Percentiles rank a stretch among this genome's conserved stretches.
These are phyloP conservation scores for Tylopilus plumbeoviolaceoides DNA, from an alignment of 768 basidiomycete genomes.

Conservation along the genomic window DNA sequence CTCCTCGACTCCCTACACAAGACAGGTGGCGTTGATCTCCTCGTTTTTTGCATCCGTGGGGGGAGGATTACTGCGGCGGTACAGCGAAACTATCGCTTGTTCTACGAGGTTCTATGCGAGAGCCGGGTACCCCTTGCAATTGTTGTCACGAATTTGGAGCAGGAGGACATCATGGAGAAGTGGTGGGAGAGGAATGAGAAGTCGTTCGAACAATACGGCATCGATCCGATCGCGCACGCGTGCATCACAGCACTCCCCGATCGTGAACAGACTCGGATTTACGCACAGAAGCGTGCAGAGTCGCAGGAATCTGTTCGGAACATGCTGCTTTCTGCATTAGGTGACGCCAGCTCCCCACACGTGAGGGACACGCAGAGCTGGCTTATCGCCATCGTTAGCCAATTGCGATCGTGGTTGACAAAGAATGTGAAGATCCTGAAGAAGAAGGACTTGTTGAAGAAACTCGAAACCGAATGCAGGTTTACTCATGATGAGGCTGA, in stretches of 20 bases:
- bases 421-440: background rate
- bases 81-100: background rate
- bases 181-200: background rate
- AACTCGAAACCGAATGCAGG: background rate
- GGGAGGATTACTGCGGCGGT: background rate
- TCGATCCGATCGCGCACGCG: background rate
- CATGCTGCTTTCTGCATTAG: background rate
- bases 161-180: background rate
- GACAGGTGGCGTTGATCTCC: conserved; percentile 1
- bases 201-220: background rate
- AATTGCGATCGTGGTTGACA: background rate
- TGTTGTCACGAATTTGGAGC: background rate
- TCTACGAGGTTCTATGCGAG: background rate
- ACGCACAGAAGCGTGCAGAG: background rate
- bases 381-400: background rate
- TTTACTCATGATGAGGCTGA: background rate
- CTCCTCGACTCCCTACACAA: background rate
- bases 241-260: background rate
- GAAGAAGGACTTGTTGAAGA: background rate
- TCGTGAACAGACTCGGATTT: too few species aligned
- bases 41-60: background rate
- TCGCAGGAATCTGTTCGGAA: background rate
- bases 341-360: background rate
- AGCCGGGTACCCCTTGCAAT: background rate
- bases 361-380: background rate